Percentiles rank a stretch among this genome's conserved stretches.
These are phyloP conservation scores for Amauroascus verrucosus DNA, from an alignment of 2,329 filamentous ascomycete genomes.

Conservation along the genomic window DNA sequence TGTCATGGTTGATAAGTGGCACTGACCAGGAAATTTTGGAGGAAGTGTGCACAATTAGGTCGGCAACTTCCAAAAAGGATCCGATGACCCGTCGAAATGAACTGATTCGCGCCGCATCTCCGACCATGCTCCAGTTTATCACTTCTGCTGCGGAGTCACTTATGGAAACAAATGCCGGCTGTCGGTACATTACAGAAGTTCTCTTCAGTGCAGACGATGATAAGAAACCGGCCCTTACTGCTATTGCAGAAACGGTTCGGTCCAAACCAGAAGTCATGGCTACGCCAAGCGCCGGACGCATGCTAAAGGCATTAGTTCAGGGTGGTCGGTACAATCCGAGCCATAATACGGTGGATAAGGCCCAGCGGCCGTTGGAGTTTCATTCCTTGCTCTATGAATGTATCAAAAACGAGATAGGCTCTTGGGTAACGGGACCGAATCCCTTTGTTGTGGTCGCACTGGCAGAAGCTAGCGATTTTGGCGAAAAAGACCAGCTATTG, in stretches of 20 bases:
- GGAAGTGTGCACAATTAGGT: constrained; percentile 68
- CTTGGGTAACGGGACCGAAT: constrained; percentile 78
- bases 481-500: constrained; percentile 54
- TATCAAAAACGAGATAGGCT: constrained; percentile 62
- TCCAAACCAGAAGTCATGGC: constrained; percentile 45
- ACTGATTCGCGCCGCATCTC: constrained; percentile 62
- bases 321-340: constrained; percentile 76
- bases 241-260: constrained; percentile 45
- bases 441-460: constrained; percentile 79
- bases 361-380: constrained; percentile 70
- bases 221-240: constrained; percentile 62
- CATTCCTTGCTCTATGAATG: constrained; percentile 69
- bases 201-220: constrained; percentile 67
- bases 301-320: constrained; percentile 84
- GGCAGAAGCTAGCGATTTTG: constrained; percentile 64
- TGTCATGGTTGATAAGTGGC: constrained; percentile 53
- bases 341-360: constrained; percentile 57
- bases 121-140: constrained; percentile 64
- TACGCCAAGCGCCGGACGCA: constrained; percentile 59
- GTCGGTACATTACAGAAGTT: constrained; percentile 74
- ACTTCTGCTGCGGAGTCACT: constrained; percentile 57
- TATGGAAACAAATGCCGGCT: constrained; percentile 66
- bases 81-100: constrained; percentile 64
- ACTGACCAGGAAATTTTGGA: constrained; percentile 60
- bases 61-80: constrained; percentile 87